Conservation (phyloP, 1,284 basidiomycete genomes). For the Agaricales sp. region DNA sequence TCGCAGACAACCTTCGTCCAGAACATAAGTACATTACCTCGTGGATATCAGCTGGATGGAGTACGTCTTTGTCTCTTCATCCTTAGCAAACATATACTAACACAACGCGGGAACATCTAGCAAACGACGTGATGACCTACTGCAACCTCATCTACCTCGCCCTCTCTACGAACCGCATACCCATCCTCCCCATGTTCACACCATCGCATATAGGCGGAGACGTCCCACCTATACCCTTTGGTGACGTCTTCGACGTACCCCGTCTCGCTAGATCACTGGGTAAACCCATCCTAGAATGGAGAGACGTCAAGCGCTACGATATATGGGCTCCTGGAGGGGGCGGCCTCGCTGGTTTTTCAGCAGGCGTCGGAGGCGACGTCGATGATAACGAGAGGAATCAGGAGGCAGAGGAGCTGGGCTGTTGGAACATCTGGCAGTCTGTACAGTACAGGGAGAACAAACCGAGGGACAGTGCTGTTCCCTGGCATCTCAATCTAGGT, state of each 20-base stretch:
- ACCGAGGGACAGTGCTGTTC: slow-evolving; percentile 36
- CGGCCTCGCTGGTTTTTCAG: too few species aligned
- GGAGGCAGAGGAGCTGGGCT: slow-evolving; percentile 49
- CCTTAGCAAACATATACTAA: slow-evolving; percentile 6
- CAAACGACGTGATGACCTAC: slow-evolving; percentile 63
- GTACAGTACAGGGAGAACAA: slow-evolving; percentile 32
- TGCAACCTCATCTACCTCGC: slow-evolving; percentile 62
- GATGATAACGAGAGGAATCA: too few species aligned
- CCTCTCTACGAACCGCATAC: slow-evolving; percentile 50
- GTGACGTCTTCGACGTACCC: slow-evolving; percentile 42
- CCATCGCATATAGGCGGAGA: slow-evolving; percentile 52
- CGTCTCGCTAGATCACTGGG: slow-evolving; percentile 30
- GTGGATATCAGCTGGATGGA: slow-evolving; percentile 65
- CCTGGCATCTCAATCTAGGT: slow-evolving; percentile 42
- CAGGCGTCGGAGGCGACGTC: too few species aligned
- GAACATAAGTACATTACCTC: slow-evolving; percentile 57
- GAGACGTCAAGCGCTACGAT: slow-evolving; percentile 30
- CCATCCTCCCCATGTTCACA: slow-evolving; percentile 52
- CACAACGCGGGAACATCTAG: slow-evolving; percentile 28
- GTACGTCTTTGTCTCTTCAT: slow-evolving; percentile 23
- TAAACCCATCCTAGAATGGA: slow-evolving; percentile 43
- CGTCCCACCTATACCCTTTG: slow-evolving; percentile 34
- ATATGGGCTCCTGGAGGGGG: too few species aligned
- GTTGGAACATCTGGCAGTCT: slow-evolving; percentile 56
- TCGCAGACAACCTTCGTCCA: slow-evolving; percentile 39